Conservation (phyloP, 768 basidiomycete species). For the Candolleomyces aberdarensis region DNA sequence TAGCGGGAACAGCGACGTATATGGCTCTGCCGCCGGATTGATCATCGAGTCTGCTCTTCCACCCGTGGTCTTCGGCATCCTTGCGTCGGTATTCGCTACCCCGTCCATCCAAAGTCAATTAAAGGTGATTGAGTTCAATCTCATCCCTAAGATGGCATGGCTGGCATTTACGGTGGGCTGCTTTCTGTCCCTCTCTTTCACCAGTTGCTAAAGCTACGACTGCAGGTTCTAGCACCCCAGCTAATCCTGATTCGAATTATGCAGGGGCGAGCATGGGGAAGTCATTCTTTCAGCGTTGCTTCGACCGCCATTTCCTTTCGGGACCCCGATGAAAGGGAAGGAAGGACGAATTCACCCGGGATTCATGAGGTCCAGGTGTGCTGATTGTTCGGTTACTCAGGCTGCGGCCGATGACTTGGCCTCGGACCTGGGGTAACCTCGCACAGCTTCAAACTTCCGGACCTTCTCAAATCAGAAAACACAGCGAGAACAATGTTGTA, state of each 20-base stretch:
- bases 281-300: not conserved
- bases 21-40: not conserved
- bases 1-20: not conserved
- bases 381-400: too few relatives aligned
- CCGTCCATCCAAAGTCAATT: not conserved
- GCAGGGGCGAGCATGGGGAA: not conserved
- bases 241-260: slow-evolving; percentile 2
- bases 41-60: not conserved
- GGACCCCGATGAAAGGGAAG: too few relatives aligned
- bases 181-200: not conserved
- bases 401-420: too few relatives aligned
- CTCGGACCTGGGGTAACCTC: too few relatives aligned
- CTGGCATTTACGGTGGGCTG: not conserved
- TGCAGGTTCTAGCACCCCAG: not conserved
- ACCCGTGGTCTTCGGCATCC: not conserved
- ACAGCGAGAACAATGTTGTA: too few relatives aligned
- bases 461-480: too few relatives aligned
- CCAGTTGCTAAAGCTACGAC: not conserved
- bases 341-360: too few relatives aligned
- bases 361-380: too few relatives aligned
- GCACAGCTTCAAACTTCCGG: too few relatives aligned
- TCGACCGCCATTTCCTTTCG: too few relatives aligned
- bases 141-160: slow-evolving; percentile 1
- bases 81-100: not conserved
- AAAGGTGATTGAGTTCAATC: not conserved